Conservation (phyloP, 345 rosid genomes). For the Citrus sinensis region DVS_A1.0 CM039167.1:26631001-26631500, state of each 20-base stretch:
- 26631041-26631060: conserved; percentile 60
- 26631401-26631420: conserved; percentile 44
- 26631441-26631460: conserved; percentile 20
- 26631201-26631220: conserved; percentile 65
- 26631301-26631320: conserved; percentile 38
- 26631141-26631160: conserved; percentile 28
- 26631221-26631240: conserved; percentile 64
- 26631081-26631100: conserved; percentile 32
- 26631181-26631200: conserved; percentile 19
- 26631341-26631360: conserved; percentile 51
- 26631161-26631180: conserved; percentile 24
- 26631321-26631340: conserved; percentile 42
- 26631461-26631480: conserved; percentile 27
- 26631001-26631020: conserved; percentile 57
- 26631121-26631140: conserved; percentile 26
- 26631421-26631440: conserved; percentile 15
- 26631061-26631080: conserved; percentile 54
- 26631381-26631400: conserved; percentile 63
- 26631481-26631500: conserved; percentile 40
- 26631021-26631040: conserved; percentile 58
- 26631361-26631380: conserved; percentile 70
- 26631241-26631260: conserved; percentile 76
- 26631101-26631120: conserved; percentile 29
- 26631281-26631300: conserved; percentile 47
- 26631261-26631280: conserved; percentile 67